Base-by-base conservation (phyloP, 2,329 filamentous ascomycete species). In the Trichoderma sp. region DNA sequence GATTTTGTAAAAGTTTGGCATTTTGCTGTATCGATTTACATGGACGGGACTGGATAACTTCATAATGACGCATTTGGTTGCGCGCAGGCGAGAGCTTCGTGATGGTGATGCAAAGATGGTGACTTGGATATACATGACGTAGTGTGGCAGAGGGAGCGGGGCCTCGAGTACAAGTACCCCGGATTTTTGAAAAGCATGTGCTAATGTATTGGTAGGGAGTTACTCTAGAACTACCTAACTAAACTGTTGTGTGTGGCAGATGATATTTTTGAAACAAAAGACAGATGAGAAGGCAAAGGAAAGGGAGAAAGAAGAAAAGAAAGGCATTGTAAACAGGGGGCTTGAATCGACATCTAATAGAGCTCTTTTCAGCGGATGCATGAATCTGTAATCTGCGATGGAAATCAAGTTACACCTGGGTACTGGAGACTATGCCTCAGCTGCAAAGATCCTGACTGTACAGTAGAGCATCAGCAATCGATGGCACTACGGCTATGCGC, bases 91-190 rank as follows among this genome's bases (percentile, higher is more conserved):
- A 72, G 38, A 64, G 31, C 60, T 64, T 65, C 69, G 69, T 65
- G 69, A 66, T 74, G 71, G 71, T 74, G 71, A 74, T 74, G 71
- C 71, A 74, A 74, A 35, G n/a, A 11, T n/a, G 21, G 12, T 21
- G 59, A 27, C 71, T 33, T 65, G 62, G 12, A 24, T 29, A 68
- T 76, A 67, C 63, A 76, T 76, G 75, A 76, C 75, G 75, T 76
- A 76, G 75, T 76, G 75, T 35, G 31, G 56, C 18, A n/a, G 72
- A 33, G 29, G 38, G 75, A 59, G 75, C 75, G 41, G 63, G 62
- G 63, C 45, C 14, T 16, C 16, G 12, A 24, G 59, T 35, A 63
- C 59, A 63, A 60, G 64, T 75, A 63, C 68, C 68, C 68, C 68
- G 16, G 68, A 50, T 50, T 63, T 69, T 63, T 60, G 24, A 9